Conservation (phyloP, 2,329 filamentous ascomycete species). For the Fusarium sp. region DNA sequence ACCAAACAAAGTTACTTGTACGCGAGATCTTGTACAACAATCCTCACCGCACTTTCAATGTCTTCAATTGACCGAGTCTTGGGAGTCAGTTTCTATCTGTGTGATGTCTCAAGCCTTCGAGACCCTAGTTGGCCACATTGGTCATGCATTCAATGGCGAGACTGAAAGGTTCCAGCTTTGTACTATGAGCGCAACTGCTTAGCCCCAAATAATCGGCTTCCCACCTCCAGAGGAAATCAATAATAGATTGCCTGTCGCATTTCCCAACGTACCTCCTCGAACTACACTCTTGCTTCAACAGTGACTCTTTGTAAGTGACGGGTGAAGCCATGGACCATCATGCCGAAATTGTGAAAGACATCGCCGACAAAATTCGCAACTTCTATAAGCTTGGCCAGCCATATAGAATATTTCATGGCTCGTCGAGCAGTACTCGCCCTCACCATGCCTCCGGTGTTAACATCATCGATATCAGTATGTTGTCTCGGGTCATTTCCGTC, state of each 20-base stretch:
- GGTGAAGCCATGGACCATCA: slow-evolving; percentile 61
- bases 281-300: too few relatives aligned
- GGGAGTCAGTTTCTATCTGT: too few relatives aligned
- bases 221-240: fast-evolving
- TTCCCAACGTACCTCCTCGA: too few relatives aligned
- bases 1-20: neutral
- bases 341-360: slow-evolving; percentile 57
- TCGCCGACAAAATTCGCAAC: slow-evolving; percentile 59
- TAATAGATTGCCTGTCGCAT: fast-evolving
- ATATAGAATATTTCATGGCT: slow-evolving; percentile 79
- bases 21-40: neutral
- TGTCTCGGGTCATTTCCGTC: slow-evolving; percentile 36
- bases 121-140: too few relatives aligned
- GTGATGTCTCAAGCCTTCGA: too few relatives aligned
- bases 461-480: slow-evolving; percentile 41
- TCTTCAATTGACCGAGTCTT: neutral
- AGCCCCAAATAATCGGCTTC: fast-evolving
- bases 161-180: too few relatives aligned
- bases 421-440: slow-evolving; percentile 77
- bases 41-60: neutral
- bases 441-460: slow-evolving; percentile 49
- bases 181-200: too few relatives aligned
- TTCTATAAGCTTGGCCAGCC: slow-evolving; percentile 62
- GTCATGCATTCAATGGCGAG: too few relatives aligned
- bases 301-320: too few relatives aligned